A percentile compares a stretch with the other conserved stretches of the same genome.
Evolutionary conservation across 2,329 filamentous ascomycete species (phyloP).

Genomic region (Talaromyces islandicus): DNA sequence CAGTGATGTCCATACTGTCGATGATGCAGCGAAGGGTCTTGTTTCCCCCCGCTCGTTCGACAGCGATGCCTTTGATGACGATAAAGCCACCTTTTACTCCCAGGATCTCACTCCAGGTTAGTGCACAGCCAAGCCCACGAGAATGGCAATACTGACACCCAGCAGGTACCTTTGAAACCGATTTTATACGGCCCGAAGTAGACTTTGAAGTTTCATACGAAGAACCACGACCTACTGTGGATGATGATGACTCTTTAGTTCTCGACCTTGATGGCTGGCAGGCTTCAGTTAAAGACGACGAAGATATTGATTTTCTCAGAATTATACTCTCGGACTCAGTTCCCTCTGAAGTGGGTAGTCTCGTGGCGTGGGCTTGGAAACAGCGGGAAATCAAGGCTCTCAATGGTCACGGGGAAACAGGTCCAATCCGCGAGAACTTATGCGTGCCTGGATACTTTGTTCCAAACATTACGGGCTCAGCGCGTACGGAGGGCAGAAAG

Average conservation of each 20-base stretch:
- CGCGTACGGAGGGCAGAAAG: slow-evolving; percentile 87
- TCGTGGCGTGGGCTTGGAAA: slow-evolving; percentile 62
- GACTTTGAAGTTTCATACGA: slow-evolving; percentile 56
- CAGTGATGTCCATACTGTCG: not conserved
- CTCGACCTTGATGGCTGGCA: slow-evolving; percentile 69
- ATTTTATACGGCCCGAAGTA: slow-evolving; percentile 40
- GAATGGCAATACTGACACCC: not conserved
- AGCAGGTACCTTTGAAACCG: not conserved
- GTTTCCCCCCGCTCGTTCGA: not conserved
- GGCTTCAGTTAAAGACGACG: slow-evolving; percentile 61
- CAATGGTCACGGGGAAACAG: slow-evolving; percentile 53
- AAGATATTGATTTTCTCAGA: slow-evolving; percentile 56
- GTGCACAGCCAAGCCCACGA: not conserved
- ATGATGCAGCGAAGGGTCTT: not conserved
- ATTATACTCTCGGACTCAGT: slow-evolving; percentile 44
- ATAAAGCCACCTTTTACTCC: not conserved
- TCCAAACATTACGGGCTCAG: slow-evolving; percentile 75
- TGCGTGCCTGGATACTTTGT: slow-evolving; percentile 70
- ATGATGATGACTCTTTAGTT: slow-evolving; percentile 58
- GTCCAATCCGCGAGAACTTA: slow-evolving; percentile 47
- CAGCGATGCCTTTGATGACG: not conserved
- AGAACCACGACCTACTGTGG: slow-evolving; percentile 57
- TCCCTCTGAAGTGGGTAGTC: slow-evolving; percentile 49
- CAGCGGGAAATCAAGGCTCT: slow-evolving; percentile 67
- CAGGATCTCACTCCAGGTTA: not conserved